phyloP scores from a whole-genome alignment of 164 flowering plant species.

The Stephania cephalantha region DNA sequence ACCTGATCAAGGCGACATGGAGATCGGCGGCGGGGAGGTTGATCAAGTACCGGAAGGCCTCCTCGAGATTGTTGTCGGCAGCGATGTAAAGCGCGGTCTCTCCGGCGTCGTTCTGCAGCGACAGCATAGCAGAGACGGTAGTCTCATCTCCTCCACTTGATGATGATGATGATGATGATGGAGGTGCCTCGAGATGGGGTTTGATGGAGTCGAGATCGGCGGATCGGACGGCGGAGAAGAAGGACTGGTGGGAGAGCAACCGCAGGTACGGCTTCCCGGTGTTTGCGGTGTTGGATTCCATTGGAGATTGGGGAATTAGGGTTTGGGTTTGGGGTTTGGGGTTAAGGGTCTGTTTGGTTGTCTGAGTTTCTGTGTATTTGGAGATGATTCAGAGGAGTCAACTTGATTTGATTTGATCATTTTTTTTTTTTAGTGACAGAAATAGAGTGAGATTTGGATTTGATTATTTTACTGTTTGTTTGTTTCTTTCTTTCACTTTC shows the following conservation, averaged over 20 bases:
- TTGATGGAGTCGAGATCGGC: constrained; percentile 48
- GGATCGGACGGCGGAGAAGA: constrained; percentile 66
- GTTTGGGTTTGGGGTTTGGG: constrained; percentile 1
- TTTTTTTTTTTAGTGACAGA: too few species aligned
- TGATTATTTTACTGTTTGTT: too few species aligned
- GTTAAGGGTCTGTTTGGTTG: background rate
- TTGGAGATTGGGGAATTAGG: constrained; percentile 5
- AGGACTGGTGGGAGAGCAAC: constrained; percentile 59
- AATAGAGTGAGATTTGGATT: too few species aligned
- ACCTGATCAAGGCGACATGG: constrained; percentile 46
- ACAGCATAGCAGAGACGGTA: constrained; percentile 40
- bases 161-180: background rate
- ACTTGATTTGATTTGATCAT: background rate
- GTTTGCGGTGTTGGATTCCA: too few species aligned
- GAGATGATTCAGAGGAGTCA: background rate
- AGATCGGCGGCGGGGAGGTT: constrained; percentile 52
- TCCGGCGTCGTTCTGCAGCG: constrained; percentile 62
- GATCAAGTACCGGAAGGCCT: constrained; percentile 53
- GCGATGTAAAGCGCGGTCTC: constrained; percentile 77
- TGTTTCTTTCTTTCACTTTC: background rate
- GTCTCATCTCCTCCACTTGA: constrained; percentile 21
- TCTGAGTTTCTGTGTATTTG: background rate
- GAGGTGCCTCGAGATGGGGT: constrained; percentile 23
- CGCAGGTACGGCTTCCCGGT: constrained; percentile 24
- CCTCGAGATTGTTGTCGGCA: constrained; percentile 54